phyloP scores from a whole-genome alignment of 148 eudicot genomes.

The Fallopia convolvulus region DNA sequence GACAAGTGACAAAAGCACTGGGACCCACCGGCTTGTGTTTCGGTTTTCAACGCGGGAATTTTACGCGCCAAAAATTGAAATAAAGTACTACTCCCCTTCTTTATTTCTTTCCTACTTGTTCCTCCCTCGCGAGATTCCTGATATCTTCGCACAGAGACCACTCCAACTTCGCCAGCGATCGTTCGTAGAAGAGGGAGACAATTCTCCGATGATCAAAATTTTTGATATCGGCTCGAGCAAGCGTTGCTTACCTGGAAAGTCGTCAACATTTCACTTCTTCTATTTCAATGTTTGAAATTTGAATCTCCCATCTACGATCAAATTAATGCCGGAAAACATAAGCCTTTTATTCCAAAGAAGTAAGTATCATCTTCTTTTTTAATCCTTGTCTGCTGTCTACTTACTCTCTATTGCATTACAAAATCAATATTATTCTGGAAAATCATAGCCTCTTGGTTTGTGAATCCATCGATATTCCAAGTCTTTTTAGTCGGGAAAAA shows the following conservation, averaged over 20 bases:
- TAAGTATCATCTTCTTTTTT: no score
- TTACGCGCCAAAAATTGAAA: not conserved
- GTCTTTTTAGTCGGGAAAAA: not conserved
- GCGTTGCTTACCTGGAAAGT: no score
- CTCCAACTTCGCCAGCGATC: not conserved
- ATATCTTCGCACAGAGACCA: not conserved
- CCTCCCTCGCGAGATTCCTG: not conserved
- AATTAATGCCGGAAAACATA: not conserved
- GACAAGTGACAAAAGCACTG: not conserved
- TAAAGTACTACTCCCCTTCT: not conserved
- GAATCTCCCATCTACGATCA: not conserved
- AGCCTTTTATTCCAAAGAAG: not conserved
- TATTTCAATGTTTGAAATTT: no score
- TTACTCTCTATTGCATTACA: no score
- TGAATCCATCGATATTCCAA: not conserved
- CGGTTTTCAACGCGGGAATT: not conserved
- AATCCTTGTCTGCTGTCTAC: no score
- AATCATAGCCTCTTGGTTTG: not conserved
- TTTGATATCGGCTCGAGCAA: no score
- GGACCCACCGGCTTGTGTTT: not conserved
- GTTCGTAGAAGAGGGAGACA: not conserved
- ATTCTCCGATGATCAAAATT: no score
- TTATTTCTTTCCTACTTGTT: not conserved
- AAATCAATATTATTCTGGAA: no score
- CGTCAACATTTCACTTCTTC: no score